Evolutionary conservation across 768 basidiomycete genomes (phyloP), one percentile per base, ranked within the genome.

Genomic region (Boletellus sp.): DNA sequence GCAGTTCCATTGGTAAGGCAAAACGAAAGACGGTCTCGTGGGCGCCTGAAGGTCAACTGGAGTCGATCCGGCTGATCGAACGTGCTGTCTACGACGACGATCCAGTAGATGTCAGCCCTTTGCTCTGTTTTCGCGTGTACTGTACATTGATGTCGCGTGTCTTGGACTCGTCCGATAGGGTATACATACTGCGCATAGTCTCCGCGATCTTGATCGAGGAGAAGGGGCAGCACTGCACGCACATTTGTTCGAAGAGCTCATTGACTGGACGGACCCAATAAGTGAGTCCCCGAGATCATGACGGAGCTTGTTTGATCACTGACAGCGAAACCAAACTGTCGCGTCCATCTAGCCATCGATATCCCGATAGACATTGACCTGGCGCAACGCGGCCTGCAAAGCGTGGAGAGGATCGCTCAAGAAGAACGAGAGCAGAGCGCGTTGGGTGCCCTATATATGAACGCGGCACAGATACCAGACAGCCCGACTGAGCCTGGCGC

Each of bases 71-170:
- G 69, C 69, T 83, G 66, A 93, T 93, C 72, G 88, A 91, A 73
- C 81, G 79, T 62, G 90, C 91, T 56, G 75, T 91, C 60, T 93
- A 93, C 73, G 91, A 91, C 60, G 90, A 91, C 69, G 91, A 92
- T 76, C 81, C 83, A 61, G 75, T 80, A 74, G 85, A 88, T 78
- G 90, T 91, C 80, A 84, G 88, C 80, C 60, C 62, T 60, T 59
- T 73, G 72, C 67, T 73, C 62, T 69, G 64, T 69, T 67, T 69
- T 69, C 63, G 63, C 55, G 59, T 59, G 59, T 73, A 75, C 65
- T 62, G 60, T 74, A 80, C 73, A 72, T 82, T 82, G 78, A 81
- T 75, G 59, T 65, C 56, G 67, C 62, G 60, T 63, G 65, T 65
- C 63, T 50, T 59, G 61, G 57, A 50, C 51, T 64, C 58, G 66